Percentiles rank a stretch among this genome's conserved stretches.
phyloP scores from a whole-genome alignment of 768 basidiomycete genomes.

The Pholiota microspora region DNA sequence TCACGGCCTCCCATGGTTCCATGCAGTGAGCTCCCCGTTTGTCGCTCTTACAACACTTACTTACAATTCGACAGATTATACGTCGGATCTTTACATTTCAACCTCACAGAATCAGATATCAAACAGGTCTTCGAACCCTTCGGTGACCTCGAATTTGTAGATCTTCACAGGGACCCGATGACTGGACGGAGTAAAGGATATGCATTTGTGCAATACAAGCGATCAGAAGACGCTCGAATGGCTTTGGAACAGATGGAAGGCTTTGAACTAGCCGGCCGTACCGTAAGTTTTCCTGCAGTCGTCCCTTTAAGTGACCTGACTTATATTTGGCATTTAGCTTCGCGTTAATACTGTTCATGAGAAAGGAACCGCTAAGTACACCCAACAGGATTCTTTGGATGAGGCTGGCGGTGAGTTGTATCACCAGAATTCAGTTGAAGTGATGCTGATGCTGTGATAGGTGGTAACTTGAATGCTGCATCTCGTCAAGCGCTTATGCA shows the following conservation, averaged over 20 bases:
- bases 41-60: neutral
- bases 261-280: slow-evolving; percentile 94
- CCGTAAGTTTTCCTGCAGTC: slow-evolving; percentile 49
- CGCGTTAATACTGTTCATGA: slow-evolving; percentile 93
- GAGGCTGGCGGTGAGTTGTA: slow-evolving; percentile 76
- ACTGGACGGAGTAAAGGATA: slow-evolving; percentile 97
- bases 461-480: slow-evolving; percentile 96
- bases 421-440: neutral
- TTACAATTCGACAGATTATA: slow-evolving; percentile 65
- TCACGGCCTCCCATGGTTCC: slow-evolving; percentile 74
- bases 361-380: slow-evolving; percentile 76
- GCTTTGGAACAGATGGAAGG: slow-evolving; percentile 99
- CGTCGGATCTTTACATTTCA: slow-evolving; percentile 96
- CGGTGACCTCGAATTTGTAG: slow-evolving; percentile 97
- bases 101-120: slow-evolving; percentile 95
- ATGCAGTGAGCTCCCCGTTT: slow-evolving; percentile 64
- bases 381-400: slow-evolving; percentile 79
- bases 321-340: slow-evolving; percentile 44
- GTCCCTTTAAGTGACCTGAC: neutral
- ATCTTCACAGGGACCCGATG: slow-evolving; percentile 93
- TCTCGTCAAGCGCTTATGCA: slow-evolving; percentile 99
- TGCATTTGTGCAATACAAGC: slow-evolving; percentile 96
- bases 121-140: slow-evolving; percentile 99
- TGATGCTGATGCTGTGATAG: slow-evolving; percentile 36
- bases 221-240: slow-evolving; percentile 93